Percentiles rank a stretch among this genome's conserved stretches.
These are phyloP conservation scores for Trichoderma reesei DNA, from an alignment of 495 filamentous ascomycete genomes.

Conservation along the genomic window DNA sequence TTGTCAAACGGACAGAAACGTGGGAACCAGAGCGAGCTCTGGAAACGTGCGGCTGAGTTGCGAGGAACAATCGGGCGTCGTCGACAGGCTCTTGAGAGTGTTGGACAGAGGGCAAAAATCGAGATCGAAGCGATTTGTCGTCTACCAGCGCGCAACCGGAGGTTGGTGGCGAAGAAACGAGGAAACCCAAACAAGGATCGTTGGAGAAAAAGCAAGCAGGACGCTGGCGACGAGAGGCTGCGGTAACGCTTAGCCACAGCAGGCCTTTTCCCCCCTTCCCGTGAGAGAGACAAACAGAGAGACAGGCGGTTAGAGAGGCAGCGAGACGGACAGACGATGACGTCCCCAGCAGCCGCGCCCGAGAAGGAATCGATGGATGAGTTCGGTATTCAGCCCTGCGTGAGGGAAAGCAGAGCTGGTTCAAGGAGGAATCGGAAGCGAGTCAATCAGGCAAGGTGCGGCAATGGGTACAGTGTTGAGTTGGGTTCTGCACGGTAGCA, in stretches of 20 bases:
- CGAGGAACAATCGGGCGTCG: neutral
- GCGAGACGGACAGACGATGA: too few species aligned
- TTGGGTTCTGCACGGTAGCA: neutral
- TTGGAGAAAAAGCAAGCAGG: neutral
- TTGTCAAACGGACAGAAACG: neutral
- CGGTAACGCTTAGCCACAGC: neutral
- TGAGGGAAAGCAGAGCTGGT: neutral
- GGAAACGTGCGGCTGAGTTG: neutral
- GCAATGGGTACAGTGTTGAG: neutral
- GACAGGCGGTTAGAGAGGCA: neutral
- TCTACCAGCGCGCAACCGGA: neutral
- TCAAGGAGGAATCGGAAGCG: neutral
- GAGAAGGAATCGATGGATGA: neutral
- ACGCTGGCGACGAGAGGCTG: neutral
- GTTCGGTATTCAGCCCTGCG: neutral
- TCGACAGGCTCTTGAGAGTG: neutral
- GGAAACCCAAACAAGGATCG: neutral
- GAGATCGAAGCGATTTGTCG: too few species aligned
- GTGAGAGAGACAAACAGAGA: neutral
- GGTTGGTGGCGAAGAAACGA: neutral
- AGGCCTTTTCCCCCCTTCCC: neutral
- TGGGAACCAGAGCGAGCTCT: neutral
- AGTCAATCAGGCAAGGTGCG: neutral
- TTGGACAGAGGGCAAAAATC: neutral
- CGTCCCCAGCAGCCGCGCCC: constrained; percentile 1